Conservation (phyloP, 768 basidiomycete species). For the Polyporus arcularius region DNA sequence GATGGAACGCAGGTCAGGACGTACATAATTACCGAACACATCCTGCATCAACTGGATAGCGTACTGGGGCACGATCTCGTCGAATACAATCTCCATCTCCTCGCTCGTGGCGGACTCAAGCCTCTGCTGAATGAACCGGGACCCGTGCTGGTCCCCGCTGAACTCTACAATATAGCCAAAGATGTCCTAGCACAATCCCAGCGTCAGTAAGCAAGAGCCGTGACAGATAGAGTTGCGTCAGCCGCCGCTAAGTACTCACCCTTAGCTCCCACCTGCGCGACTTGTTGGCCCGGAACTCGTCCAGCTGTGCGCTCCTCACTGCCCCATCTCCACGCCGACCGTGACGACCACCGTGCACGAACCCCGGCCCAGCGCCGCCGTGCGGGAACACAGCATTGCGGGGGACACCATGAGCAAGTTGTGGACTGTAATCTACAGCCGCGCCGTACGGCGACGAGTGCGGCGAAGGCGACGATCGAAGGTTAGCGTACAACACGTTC, state of each 20-base stretch:
- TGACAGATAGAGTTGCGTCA: constrained; percentile 12
- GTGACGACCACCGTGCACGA: constrained; percentile 40
- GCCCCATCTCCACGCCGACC: constrained; percentile 47
- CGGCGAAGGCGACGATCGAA: constrained; percentile 45
- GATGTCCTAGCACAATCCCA: constrained; percentile 63
- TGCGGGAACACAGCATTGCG: constrained; percentile 22
- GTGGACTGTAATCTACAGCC: constrained; percentile 49
- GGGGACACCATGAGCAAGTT: constrained; percentile 38
- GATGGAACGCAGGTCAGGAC: constrained; percentile 30
- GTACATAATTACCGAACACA: constrained; percentile 95
- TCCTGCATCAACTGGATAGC: constrained; percentile 81
- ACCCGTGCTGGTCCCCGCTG: constrained; percentile 93
- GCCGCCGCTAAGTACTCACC: constrained; percentile 42
- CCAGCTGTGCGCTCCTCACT: constrained; percentile 71
- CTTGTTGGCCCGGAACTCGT: constrained; percentile 85
- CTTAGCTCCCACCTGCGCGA: constrained; percentile 78
- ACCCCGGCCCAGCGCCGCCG: constrained; percentile 26
- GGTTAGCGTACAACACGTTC: constrained; percentile 42
- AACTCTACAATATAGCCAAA: constrained; percentile 87
- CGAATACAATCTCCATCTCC: constrained; percentile 78
- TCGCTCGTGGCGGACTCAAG: constrained; percentile 75
- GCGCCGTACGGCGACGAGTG: constrained; percentile 46
- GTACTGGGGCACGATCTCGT: constrained; percentile 82
- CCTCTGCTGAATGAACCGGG: constrained; percentile 93
- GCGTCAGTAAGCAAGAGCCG: neutral